Evolutionary conservation across 2,329 filamentous ascomycete genomes (phyloP), one percentile per base, ranked within the genome.

Genomic region (Xylaria digitata): DNA sequence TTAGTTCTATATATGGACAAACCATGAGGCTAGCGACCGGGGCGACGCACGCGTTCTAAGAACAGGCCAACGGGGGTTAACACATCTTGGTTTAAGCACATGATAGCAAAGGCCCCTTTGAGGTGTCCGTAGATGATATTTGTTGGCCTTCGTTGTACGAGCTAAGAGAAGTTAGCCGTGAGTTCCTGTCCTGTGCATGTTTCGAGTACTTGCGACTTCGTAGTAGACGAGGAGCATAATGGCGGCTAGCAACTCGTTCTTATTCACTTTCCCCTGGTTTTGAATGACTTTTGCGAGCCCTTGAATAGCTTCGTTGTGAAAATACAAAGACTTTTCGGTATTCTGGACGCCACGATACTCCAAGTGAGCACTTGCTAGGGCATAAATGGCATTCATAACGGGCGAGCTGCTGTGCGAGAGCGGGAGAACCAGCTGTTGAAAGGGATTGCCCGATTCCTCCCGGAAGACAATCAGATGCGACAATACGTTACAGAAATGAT

Each of bases 301-400:
- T 70, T 87, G 84, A 26, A 90, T 84, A 11, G 87, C 87, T 73
- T 83, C 82, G 66, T 85, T 88, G 68, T 90, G 87, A 68, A 89
- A 89, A 67, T 83, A 83, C 1, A 88, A 77, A 42, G 87, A 88
- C 71, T 84, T 85, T 71, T 89, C 86, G 21, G 79, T 75, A 6
- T 83, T 84, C 30, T 83, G 78, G 6, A 87, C 79, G 1, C 85
- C 86, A 30, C 86, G 80, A 55, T 87, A 93, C 70, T 95, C 91
- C 65, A 96, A 82, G 76, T 97, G 96, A 65, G 94, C 95, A 63
- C 91, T 92, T 0, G 93, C 88, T 7, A 97, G 82, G 0, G 94
- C 93, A 65, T 92, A 94, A 66, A 97, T 91, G 9, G 94, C 93
- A 75, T 96, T 93, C 77, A 92, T 91, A 3, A 97, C 84, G 0